A percentile compares a stretch with the other conserved stretches of the same genome.
Evolutionary conservation across 2,329 filamentous ascomycete genomes (phyloP).

Genomic region (Thermochaetoides dissita): DNA sequence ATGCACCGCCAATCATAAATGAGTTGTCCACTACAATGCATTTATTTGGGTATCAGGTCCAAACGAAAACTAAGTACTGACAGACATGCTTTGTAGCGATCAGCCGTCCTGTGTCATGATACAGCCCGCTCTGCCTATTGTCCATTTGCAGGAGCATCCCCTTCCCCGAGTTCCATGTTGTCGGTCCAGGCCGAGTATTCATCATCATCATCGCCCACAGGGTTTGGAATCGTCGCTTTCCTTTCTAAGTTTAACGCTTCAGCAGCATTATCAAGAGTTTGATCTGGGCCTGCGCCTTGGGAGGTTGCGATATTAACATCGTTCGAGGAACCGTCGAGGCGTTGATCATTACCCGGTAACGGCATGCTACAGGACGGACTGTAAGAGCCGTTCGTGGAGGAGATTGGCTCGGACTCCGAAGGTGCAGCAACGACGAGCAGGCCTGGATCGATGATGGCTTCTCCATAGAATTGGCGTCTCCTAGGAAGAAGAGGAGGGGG

Average conservation of each 20-base stretch:
- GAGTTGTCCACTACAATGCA: too few relatives aligned
- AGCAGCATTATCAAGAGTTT: too few relatives aligned
- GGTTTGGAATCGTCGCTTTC: not conserved
- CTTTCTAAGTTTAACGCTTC: too few relatives aligned
- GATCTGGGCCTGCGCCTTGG: too few relatives aligned
- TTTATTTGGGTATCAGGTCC: too few relatives aligned
- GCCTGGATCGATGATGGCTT: constrained; percentile 12
- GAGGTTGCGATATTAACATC: too few relatives aligned
- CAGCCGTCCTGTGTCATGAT: too few relatives aligned
- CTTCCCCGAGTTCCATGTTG: constrained; percentile 4
- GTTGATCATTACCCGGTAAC: constrained; percentile 4
- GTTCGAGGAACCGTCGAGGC: too few relatives aligned
- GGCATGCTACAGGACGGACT: constrained; percentile 17
- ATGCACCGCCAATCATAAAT: too few relatives aligned
- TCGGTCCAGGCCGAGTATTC: constrained; percentile 15
- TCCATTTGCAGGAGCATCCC: not conserved
- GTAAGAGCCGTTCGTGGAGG: constrained; percentile 29
- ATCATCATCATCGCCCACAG: constrained; percentile 10
- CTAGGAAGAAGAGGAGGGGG: constrained; percentile 38
- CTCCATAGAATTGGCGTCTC: constrained; percentile 21
- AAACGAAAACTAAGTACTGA: too few relatives aligned
- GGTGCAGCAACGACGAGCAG: constrained; percentile 54
- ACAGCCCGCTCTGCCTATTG: too few relatives aligned
- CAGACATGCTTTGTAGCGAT: too few relatives aligned
- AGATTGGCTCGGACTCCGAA: constrained; percentile 44